Conservation (phyloP, 2,329 filamentous ascomycete species). For the Scedosporium dehoogii region DNA sequence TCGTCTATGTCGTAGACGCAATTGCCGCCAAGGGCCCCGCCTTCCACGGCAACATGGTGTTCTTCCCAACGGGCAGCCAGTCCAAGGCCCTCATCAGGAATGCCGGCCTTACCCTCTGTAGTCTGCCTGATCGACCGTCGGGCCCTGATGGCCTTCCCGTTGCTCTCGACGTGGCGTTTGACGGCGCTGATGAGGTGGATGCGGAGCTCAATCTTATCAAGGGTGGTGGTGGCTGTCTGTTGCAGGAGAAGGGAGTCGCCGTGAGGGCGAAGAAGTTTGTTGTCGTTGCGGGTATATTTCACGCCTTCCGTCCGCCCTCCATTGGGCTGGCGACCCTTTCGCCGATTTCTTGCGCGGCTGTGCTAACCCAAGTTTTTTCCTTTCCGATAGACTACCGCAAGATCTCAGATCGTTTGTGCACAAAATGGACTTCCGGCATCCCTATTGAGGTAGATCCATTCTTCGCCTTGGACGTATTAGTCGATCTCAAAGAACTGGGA, state of each 20-base stretch:
- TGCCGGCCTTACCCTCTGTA: slow-evolving; percentile 66
- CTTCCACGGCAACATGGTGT: slow-evolving; percentile 58
- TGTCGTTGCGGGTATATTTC: slow-evolving; percentile 63
- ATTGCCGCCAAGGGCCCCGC: slow-evolving; percentile 52
- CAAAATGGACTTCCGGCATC: slow-evolving; percentile 65
- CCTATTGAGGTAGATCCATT: slow-evolving; percentile 91
- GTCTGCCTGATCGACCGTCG: slow-evolving; percentile 64
- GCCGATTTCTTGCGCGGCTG: not conserved
- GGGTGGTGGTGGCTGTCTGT: slow-evolving; percentile 91
- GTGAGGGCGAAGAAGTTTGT: slow-evolving; percentile 76
- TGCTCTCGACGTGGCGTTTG: slow-evolving; percentile 82
- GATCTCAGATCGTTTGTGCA: slow-evolving; percentile 64
- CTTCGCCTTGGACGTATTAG: slow-evolving; percentile 66
- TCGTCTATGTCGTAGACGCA: slow-evolving; percentile 76
- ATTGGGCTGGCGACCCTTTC: not conserved
- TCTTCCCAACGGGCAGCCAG: slow-evolving; percentile 87
- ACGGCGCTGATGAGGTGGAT: slow-evolving; percentile 95
- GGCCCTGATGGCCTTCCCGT: slow-evolving; percentile 34
- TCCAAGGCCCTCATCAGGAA: slow-evolving; percentile 76
- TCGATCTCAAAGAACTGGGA: slow-evolving; percentile 63
- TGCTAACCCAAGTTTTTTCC: not conserved
- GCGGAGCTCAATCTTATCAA: slow-evolving; percentile 94
- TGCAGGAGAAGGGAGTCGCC: slow-evolving; percentile 95
- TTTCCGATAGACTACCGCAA: slow-evolving; percentile 69
- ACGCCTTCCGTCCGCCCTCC: not conserved